Conservation (phyloP, 192 early-diverging fungal species). For the Coemansia sp. region DNA sequence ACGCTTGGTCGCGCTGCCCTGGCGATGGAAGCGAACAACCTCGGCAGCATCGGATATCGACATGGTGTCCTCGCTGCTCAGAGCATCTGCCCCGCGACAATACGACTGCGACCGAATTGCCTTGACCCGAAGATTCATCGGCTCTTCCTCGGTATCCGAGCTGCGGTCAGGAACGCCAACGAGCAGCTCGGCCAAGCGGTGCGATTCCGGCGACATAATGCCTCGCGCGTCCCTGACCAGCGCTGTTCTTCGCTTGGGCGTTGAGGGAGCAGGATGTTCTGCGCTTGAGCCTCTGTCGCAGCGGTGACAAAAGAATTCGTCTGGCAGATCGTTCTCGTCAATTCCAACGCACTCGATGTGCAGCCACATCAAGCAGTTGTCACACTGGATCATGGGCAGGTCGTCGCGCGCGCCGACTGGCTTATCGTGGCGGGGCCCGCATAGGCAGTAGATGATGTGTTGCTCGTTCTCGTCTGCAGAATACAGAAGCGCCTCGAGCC, state of each 20-base stretch:
- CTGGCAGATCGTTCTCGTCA: constrained; percentile 55
- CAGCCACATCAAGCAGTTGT: constrained; percentile 67
- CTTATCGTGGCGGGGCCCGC: constrained; percentile 45
- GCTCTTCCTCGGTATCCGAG: constrained; percentile 49
- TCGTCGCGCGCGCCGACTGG: constrained; percentile 45
- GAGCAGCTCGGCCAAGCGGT: constrained; percentile 42
- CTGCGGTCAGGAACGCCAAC: constrained; percentile 34
- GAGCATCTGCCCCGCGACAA: background rate
- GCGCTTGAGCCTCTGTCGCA: constrained; percentile 15
- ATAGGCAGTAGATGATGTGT: constrained; percentile 54
- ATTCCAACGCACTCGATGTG: constrained; percentile 68
- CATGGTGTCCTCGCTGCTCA: constrained; percentile 48
- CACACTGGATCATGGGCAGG: constrained; percentile 70
- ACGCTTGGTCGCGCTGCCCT: constrained; percentile 28
- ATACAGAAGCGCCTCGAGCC: constrained; percentile 52
- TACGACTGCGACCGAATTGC: background rate
- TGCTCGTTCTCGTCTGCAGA: constrained; percentile 52
- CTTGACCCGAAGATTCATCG: constrained; percentile 24
- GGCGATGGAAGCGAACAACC: constrained; percentile 49
- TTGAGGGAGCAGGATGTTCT: background rate
- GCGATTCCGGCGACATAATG: constrained; percentile 46
- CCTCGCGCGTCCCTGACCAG: constrained; percentile 3
- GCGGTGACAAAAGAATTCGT: constrained; percentile 64
- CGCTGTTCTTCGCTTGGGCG: constrained; percentile 23
- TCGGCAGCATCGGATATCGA: constrained; percentile 48